A percentile compares a stretch with the other conserved stretches of the same genome.
These are phyloP conservation scores for Musa balbisiana DNA, from an alignment of 202 grass and related monocot genomes.

Conservation along the genomic window DNA sequence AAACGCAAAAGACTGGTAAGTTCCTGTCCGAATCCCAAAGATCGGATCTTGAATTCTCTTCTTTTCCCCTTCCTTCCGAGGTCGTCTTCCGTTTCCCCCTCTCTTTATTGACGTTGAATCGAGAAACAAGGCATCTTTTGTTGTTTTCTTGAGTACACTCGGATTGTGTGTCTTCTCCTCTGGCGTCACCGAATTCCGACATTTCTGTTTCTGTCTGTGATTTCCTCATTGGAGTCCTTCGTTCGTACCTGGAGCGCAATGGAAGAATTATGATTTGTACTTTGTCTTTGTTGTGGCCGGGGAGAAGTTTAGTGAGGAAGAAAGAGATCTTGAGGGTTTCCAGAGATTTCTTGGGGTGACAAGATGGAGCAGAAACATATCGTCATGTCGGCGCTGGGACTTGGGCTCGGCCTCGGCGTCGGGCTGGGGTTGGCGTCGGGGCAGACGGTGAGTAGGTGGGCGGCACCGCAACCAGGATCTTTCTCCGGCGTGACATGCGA, in stretches of 20 bases:
- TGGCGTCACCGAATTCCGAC: neutral
- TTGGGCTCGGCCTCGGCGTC: constrained; percentile 78
- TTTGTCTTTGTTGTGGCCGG: neutral
- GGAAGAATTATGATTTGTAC: neutral
- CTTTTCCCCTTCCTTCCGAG: neutral
- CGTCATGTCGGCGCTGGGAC: constrained; percentile 80
- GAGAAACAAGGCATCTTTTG: neutral
- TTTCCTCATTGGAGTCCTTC: neutral
- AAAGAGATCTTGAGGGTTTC: neutral
- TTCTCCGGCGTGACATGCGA: constrained; percentile 39
- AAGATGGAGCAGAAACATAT: constrained; percentile 83
- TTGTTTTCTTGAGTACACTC: neutral
- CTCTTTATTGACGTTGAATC: neutral
- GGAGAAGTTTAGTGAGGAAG: too few species aligned
- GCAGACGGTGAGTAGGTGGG: constrained; percentile 33
- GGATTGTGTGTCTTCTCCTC: neutral
- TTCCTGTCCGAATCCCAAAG: neutral
- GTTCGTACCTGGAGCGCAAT: neutral
- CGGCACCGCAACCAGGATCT: neutral
- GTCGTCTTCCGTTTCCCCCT: neutral
- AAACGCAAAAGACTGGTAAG: neutral
- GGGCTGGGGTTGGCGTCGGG: constrained; percentile 68
- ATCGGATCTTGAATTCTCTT: neutral
- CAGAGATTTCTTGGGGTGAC: neutral
- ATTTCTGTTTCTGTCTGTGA: neutral